Conservation (phyloP, 2,329 filamentous ascomycete species). For the Aspergillus quadricinctus region DNA sequence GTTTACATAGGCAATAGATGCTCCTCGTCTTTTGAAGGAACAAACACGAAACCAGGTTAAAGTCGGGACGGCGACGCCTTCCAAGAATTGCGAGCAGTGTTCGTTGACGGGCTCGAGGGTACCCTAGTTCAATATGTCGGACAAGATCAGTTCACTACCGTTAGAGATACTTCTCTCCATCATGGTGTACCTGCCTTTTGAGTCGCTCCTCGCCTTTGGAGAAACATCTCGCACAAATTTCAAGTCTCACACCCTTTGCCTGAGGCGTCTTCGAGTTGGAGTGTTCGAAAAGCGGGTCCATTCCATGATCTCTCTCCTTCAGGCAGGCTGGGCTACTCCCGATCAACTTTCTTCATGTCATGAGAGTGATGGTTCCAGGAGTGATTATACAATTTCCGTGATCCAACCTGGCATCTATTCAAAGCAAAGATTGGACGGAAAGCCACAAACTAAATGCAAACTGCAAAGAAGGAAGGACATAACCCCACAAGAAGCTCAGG, state of each 20-base stretch:
- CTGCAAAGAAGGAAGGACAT: slow-evolving; percentile 1
- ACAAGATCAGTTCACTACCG: slow-evolving; percentile 23
- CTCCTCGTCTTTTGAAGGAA: not conserved
- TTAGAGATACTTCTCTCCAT: slow-evolving; percentile 29
- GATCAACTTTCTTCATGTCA: slow-evolving; percentile 10
- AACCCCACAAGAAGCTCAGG: slow-evolving; percentile 5
- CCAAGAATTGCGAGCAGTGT: not conserved
- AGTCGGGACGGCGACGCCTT: not conserved
- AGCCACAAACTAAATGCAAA: not conserved
- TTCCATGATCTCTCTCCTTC: slow-evolving; percentile 28
- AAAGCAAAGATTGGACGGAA: not conserved
- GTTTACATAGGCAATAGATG: not conserved
- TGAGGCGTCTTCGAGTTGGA: slow-evolving; percentile 28
- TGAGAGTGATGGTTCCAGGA: slow-evolving; percentile 1
- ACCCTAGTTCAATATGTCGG: slow-evolving; percentile 9
- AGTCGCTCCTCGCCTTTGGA: slow-evolving; percentile 28
- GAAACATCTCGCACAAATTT: slow-evolving; percentile 26
- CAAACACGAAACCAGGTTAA: not conserved
- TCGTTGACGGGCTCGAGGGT: not conserved
- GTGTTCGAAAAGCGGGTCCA: slow-evolving; percentile 31
- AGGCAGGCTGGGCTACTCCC: slow-evolving; percentile 20
- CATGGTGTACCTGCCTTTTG: slow-evolving; percentile 26
- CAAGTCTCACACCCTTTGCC: slow-evolving; percentile 23
- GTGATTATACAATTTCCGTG: slow-evolving; percentile 14
- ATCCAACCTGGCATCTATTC: slow-evolving; percentile 7